Base-by-base conservation (phyloP, 2,329 filamentous ascomycete genomes). In the Pseudogymnoascus sp. region DNA sequence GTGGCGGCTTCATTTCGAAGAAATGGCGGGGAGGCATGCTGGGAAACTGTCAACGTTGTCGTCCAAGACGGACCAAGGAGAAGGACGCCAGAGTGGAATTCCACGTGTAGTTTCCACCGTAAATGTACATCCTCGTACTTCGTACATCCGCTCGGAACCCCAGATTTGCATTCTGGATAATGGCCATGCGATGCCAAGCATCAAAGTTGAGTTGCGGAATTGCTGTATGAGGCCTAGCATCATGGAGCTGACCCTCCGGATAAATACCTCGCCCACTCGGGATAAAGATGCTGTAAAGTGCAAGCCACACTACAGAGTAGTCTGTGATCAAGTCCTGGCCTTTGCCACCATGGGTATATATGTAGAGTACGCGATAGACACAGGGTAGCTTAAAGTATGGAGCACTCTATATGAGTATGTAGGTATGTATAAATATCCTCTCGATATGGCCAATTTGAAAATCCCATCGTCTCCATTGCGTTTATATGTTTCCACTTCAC, bases 141-240 rank as follows among this genome's bases (percentile, higher is more conserved):
- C 16, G 49, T 55, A 55, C 49, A 33, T 33, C n/a, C 4, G 14
- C 16, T 33, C 49, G 25, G 25, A 28, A 55, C 49, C 49, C 49
- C 49, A 55, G 49, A 30, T 55, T 55, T 55, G 5, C 49, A 55
- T 33, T 55, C 8, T 16, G 28, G 25, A 30, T 55, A 33, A 30
- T 55, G n/a, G 49, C 28, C 49, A 55, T 55, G 45, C 45, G 45
- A 55, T 55, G 45, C 45, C 45, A 30, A 55, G 45, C n/a, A 33
- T 12, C 12, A 55, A 11, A 33, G 49, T 6, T 19, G n/a, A 19
- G 28, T 30, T 14, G 4, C 25, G 25, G 28, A 33, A 55, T 55
- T 55, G 25, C 49, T 55, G n/a, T 30, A 55, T 55, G 28, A 33
- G 49, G 49, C 5, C 28, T 55, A 55, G 49, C 25, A 30, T 19